Percentiles rank a stretch among this genome's conserved stretches.
Conservation (phyloP, 1,284 basidiomycete genomes). For the Thecaphora thlaspeos region DNA sequence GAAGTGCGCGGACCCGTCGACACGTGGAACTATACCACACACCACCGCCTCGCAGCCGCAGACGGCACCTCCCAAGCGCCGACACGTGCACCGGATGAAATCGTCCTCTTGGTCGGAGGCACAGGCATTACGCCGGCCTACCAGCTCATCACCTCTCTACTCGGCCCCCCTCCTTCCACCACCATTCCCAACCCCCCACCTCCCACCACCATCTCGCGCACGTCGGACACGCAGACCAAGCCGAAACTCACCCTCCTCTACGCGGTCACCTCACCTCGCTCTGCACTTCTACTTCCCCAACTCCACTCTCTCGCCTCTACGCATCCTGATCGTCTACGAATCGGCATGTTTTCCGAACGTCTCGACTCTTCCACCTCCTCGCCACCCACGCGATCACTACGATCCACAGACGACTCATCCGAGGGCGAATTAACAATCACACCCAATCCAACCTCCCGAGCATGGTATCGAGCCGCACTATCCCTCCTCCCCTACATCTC, state of each 20-base stretch:
- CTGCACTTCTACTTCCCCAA: constrained; percentile 27
- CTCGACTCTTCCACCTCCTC: background rate
- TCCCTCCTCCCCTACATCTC: too few species aligned
- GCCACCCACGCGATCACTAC: background rate
- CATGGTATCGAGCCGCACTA: too few species aligned
- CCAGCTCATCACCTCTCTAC: constrained; percentile 32
- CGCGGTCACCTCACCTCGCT: constrained; percentile 11
- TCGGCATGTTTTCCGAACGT: constrained; percentile 22
- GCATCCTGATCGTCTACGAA: constrained; percentile 12
- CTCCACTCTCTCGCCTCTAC: constrained; percentile 10
- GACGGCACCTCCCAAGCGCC: background rate
- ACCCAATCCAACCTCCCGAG: too few species aligned
- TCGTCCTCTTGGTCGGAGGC: constrained; percentile 35
- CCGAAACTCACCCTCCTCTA: constrained; percentile 32
- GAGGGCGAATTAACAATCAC: too few species aligned
- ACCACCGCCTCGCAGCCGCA: background rate
- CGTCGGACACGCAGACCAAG: background rate
- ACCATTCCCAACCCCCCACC: background rate
- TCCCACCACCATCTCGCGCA: too few species aligned
- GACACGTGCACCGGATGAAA: constrained; percentile 9
- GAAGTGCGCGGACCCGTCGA: constrained; percentile 36
- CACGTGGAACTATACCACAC: constrained; percentile 21
- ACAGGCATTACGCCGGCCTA: constrained; percentile 43
- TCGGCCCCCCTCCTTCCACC: constrained; percentile 7
- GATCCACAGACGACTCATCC: too few species aligned